Evolutionary conservation across 805 yeast species (phyloP).

Genomic region (Spathaspora sp.): DNA sequence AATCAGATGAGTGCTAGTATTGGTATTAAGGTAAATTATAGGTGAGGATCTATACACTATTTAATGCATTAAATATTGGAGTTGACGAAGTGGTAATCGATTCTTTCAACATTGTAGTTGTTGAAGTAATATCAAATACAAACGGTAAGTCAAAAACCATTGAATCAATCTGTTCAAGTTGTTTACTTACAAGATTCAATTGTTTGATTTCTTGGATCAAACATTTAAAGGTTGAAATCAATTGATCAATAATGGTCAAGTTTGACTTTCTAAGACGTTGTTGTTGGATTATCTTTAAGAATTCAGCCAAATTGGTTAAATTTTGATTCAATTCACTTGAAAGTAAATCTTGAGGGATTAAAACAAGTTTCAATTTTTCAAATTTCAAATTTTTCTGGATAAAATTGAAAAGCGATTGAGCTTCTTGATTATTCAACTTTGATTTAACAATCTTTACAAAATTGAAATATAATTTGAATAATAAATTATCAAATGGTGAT

Average conservation of each 20-base stretch:
- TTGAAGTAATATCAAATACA: neutral
- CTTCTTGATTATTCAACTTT: slow-evolving; percentile 16
- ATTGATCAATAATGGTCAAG: neutral
- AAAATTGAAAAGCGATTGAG: slow-evolving; percentile 22
- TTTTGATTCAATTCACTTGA: slow-evolving; percentile 18
- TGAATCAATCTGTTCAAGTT: slow-evolving; percentile 9
- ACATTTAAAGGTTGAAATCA: slow-evolving; percentile 3
- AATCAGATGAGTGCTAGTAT: slow-evolving; percentile 22
- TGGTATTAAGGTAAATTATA: slow-evolving; percentile 13
- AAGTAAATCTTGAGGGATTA: slow-evolving; percentile 12
- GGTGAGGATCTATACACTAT: slow-evolving; percentile 1
- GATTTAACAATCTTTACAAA: slow-evolving; percentile 23
- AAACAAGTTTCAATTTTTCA: slow-evolving; percentile 17
- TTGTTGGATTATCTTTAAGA: slow-evolving; percentile 10
- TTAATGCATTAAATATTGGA: slow-evolving; percentile 4
- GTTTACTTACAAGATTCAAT: slow-evolving; percentile 7
- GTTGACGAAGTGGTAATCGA: slow-evolving; percentile 6
- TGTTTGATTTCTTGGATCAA: slow-evolving; percentile 7
- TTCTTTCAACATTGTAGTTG: neutral
- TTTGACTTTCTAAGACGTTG: slow-evolving; percentile 3
- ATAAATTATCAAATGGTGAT: slow-evolving; percentile 20
- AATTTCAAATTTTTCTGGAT: slow-evolving; percentile 29
- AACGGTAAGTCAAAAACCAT: slow-evolving; percentile 7
- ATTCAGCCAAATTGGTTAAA: slow-evolving; percentile 12
- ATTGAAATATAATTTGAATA: slow-evolving; percentile 23